Evolutionary conservation across 306 rosid genomes (phyloP), one percentile per base, ranked within the genome.

Genomic region (Albizia julibrissin): DNA sequence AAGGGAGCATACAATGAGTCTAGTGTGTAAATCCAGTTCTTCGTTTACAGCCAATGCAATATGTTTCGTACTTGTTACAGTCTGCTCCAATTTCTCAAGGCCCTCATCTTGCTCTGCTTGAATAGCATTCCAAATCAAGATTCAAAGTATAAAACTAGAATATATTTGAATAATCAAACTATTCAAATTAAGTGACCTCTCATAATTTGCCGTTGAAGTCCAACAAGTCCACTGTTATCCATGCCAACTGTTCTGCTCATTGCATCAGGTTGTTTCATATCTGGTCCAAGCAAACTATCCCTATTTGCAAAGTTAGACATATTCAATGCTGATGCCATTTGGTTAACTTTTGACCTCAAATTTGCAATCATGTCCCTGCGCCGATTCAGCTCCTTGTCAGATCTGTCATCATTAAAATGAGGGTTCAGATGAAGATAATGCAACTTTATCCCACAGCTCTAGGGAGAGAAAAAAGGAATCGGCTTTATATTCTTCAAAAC

Each of bases 41-140:
- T 96, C 99, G 77, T 93, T 93, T 83, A 96, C 99, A 22, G 99
- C 97, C 90, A 96, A 83, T 22, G 99, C 99, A 88, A 96, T 96
- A 88, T 96, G 99, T 84, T 96, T 96, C 31, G 99, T 95, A 89
- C 99, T 95, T 66, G 85, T 52, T 73, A 96, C 96, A 68, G 97
- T 96, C 81, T 87, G 94, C 90, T 95, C 99, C 88, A 96, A 87
- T 79, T 91, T 96, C 90, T 90, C 98, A 70, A 96, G 98, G 83
- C 95, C 98, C 44, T 93, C 97, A 16, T 93, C 99, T 96, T 96
- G 99, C 85, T 96, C 98, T 96, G 97, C 74, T 86, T 59, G 66
- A 82, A 84, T 77, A 82, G 69, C 42, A 86, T 47, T 46, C 73
- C 58, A 39, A 75, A 77, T 82, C 54, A 85, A 79, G 73, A 87